Conservation (phyloP, 805 yeast genomes). For the Hanseniaspora guilliermondii region DNA sequence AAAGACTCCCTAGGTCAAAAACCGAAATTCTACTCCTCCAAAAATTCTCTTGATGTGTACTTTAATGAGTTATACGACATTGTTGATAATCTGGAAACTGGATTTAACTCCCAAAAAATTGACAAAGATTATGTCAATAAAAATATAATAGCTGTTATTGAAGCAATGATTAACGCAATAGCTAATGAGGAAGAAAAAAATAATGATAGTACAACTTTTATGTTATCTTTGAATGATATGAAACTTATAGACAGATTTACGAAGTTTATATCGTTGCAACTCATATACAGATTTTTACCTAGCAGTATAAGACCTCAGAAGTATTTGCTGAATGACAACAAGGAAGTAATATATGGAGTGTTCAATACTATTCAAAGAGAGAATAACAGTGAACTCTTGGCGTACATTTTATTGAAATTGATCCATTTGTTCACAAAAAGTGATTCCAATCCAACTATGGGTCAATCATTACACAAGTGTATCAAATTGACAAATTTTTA, state of each 20-base stretch:
- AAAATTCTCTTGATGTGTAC: constrained; percentile 26
- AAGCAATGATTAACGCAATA: not conserved
- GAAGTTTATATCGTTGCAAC: constrained; percentile 54
- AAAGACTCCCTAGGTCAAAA: constrained; percentile 17
- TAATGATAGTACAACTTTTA: constrained; percentile 14
- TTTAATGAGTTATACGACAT: constrained; percentile 20
- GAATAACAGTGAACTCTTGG: not conserved
- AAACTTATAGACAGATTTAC: constrained; percentile 54
- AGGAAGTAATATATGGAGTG: constrained; percentile 43
- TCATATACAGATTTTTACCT: constrained; percentile 54
- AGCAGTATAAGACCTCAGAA: not conserved
- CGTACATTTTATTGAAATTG: not conserved
- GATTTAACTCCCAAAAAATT: not conserved
- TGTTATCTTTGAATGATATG: constrained; percentile 74
- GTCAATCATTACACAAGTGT: constrained; percentile 33
- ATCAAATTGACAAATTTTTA: constrained; percentile 55
- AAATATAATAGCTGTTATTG: not conserved
- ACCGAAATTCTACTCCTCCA: constrained; percentile 25
- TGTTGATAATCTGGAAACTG: constrained; percentile 13
- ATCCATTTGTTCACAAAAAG: not conserved
- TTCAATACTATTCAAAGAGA: constrained; percentile 27
- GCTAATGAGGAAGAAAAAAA: not conserved
- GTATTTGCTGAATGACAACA: constrained; percentile 47
- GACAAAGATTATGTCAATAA: not conserved
- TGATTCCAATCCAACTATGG: constrained; percentile 18